Conservation (phyloP, 202 grass and related monocot species). For the Sporobolus alterniflorus region DNA sequence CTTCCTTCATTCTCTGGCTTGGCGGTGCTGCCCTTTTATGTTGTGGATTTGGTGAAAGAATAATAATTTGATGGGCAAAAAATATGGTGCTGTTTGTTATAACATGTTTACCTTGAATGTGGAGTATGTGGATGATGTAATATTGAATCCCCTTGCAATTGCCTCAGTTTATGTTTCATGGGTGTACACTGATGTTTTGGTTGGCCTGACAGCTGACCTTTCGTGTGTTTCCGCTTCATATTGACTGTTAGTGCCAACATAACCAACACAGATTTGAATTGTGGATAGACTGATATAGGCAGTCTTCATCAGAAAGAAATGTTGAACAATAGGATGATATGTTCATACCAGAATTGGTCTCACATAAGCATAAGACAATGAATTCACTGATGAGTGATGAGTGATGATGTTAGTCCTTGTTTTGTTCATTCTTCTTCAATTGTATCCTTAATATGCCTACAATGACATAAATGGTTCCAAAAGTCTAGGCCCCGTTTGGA, state of each 20-base stretch:
- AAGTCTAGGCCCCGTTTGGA: too few relatives aligned
- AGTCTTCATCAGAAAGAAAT: not conserved
- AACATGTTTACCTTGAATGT: conserved; percentile 28
- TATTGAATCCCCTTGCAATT: conserved; percentile 47
- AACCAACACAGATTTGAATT: not conserved
- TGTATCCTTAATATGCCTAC: not conserved
- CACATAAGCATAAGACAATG: not conserved
- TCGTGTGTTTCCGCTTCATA: not conserved
- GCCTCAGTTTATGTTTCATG: conserved; percentile 25
- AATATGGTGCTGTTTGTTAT: conserved; percentile 26
- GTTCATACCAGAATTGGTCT: not conserved
- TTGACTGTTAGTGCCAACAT: not conserved
- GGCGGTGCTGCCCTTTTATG: conserved; percentile 13
- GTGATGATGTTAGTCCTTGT: not conserved
- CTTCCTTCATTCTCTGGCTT: conserved; percentile 7
- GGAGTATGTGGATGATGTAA: conserved; percentile 47
- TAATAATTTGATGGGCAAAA: conserved; percentile 57
- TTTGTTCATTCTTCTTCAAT: not conserved
- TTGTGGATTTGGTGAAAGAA: conserved; percentile 46
- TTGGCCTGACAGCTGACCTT: not conserved
- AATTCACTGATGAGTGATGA: not conserved
- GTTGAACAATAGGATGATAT: not conserved
- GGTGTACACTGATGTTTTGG: conserved; percentile 11
- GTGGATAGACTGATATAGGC: not conserved
- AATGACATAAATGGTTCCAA: not conserved